phyloP scores from a whole-genome alignment of 2,329 filamentous ascomycete species.

The Aspergillus novofumigatus region DNA sequence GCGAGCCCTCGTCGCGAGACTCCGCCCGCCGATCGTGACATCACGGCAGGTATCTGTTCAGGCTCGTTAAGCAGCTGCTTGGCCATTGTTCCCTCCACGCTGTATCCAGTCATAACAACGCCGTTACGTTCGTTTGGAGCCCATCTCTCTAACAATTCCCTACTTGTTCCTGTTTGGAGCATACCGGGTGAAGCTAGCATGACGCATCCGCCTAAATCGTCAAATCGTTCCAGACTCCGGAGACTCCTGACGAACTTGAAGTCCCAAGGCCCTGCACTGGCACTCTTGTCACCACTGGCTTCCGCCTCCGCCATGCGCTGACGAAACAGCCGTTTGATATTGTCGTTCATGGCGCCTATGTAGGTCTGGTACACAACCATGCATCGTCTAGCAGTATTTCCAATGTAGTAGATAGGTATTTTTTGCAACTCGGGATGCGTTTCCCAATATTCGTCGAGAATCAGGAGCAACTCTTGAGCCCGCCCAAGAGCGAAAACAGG shows the following conservation, averaged over 20 bases:
- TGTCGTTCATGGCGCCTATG: conserved; percentile 97
- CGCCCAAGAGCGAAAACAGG: conserved; percentile 92
- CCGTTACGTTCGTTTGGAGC: conserved; percentile 94
- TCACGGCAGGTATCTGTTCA: conserved; percentile 89
- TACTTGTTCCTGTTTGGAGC: conserved; percentile 92
- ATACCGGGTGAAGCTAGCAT: conserved; percentile 98
- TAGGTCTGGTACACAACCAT: conserved; percentile 99
- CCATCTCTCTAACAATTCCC: conserved; percentile 91
- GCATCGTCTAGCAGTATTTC: conserved; percentile 89
- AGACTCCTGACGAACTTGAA: conserved; percentile 91
- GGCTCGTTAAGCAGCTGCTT: conserved; percentile 94
- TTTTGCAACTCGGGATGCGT: conserved; percentile 85
- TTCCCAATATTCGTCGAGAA: conserved; percentile 95
- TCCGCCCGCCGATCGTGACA: conserved; percentile 61
- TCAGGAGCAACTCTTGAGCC: conserved; percentile 89
- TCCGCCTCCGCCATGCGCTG: conserved; percentile 90
- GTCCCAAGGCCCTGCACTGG: conserved; percentile 75
- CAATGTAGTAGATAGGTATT: conserved; percentile 95
- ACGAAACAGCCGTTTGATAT: conserved; percentile 92
- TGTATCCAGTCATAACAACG: conserved; percentile 98
- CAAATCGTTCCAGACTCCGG: conserved; percentile 90
- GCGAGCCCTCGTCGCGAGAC: conserved; percentile 57
- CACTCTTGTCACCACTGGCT: conserved; percentile 72
- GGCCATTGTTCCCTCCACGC: conserved; percentile 97
- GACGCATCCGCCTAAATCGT: conserved; percentile 90